Evolutionary conservation across 2,329 filamentous ascomycete genomes (phyloP).

Genomic region (Paraconiothyrium sp.): DNA sequence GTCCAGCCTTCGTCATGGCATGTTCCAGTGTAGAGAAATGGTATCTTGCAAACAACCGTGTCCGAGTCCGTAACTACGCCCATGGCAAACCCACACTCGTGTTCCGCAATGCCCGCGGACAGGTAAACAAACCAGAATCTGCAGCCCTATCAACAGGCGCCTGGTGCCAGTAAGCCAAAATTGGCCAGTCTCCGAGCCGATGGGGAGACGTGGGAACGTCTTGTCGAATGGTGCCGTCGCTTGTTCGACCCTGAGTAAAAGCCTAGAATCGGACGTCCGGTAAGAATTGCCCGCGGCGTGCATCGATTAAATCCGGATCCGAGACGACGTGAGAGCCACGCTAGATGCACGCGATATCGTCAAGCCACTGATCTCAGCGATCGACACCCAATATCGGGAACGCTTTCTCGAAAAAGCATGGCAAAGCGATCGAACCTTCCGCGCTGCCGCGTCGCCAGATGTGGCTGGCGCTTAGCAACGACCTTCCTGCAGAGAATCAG

Average conservation of each 20-base stretch:
- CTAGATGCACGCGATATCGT: conserved; percentile 40
- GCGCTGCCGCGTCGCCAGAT: conserved; percentile 22
- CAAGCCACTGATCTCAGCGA: conserved; percentile 48
- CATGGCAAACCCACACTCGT: conserved; percentile 8
- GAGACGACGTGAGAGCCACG: conserved; percentile 44
- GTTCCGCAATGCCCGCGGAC: conserved; percentile 17
- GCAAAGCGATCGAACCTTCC: conserved; percentile 31
- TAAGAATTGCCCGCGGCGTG: conserved; percentile 24
- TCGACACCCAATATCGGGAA: conserved; percentile 34
- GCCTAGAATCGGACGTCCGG: conserved; percentile 19
- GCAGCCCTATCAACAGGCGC: conserved; percentile 1
- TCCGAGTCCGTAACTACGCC: conserved; percentile 22
- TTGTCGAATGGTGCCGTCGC: conserved; percentile 20
- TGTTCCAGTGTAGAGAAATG: conserved; percentile 27
- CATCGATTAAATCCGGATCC: conserved; percentile 25
- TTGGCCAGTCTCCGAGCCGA: background rate
- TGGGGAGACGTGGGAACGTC: conserved; percentile 15
- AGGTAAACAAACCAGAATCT: conserved; percentile 3
- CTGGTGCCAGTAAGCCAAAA: background rate
- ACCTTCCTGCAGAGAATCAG: conserved; percentile 17
- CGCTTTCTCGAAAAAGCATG: conserved; percentile 38
- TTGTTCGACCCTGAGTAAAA: conserved; percentile 20
- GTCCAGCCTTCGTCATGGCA: conserved; percentile 24
- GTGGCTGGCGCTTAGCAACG: conserved; percentile 26
- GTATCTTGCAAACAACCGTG: conserved; percentile 32